phyloP scores from a whole-genome alignment of 768 basidiomycete genomes.

The Hericium erinaceus region DNA sequence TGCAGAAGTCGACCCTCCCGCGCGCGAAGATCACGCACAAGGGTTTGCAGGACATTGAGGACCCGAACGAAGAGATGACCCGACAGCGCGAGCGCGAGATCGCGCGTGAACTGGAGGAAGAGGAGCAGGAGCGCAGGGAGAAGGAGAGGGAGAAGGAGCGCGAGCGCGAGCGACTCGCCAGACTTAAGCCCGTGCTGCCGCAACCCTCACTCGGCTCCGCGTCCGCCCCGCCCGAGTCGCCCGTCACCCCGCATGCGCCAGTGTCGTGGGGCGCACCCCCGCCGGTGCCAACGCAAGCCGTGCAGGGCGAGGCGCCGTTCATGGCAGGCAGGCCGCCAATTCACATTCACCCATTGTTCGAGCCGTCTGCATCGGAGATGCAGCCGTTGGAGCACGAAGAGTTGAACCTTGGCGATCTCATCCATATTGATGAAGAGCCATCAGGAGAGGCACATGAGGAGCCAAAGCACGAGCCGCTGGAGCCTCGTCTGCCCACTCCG shows the following conservation, averaged over 20 bases:
- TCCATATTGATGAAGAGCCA: conserved; percentile 15
- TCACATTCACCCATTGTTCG: conserved; percentile 27
- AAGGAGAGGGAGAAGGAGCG: conserved; percentile 29
- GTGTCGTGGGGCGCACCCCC: conserved; percentile 54
- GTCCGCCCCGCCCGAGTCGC: conserved; percentile 69
- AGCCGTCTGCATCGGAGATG: conserved; percentile 33
- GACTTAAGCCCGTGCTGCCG: conserved; percentile 32
- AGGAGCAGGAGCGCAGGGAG: conserved; percentile 52
- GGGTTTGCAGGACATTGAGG: conserved; percentile 85
- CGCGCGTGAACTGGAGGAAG: conserved; percentile 54
- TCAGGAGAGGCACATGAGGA: background rate
- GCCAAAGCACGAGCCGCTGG: conserved; percentile 6
- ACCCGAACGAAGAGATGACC: conserved; percentile 39
- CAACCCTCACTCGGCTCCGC: conserved; percentile 28
- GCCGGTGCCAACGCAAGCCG: conserved; percentile 40
- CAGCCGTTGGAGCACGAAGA: conserved; percentile 7
- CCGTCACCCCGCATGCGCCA: conserved; percentile 31
- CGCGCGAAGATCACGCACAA: conserved; percentile 90
- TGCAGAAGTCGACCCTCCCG: conserved; percentile 54
- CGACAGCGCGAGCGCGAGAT: conserved; percentile 36
- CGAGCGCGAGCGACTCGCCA: conserved; percentile 49
- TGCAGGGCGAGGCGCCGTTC: conserved; percentile 21
- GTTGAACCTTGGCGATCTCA: conserved; percentile 14
- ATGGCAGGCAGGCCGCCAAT: conserved; percentile 19
- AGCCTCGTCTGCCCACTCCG: background rate